Evolutionary conservation across 768 basidiomycete species (phyloP).

Genomic region (Leucosporidium creatinivorum): DNA sequence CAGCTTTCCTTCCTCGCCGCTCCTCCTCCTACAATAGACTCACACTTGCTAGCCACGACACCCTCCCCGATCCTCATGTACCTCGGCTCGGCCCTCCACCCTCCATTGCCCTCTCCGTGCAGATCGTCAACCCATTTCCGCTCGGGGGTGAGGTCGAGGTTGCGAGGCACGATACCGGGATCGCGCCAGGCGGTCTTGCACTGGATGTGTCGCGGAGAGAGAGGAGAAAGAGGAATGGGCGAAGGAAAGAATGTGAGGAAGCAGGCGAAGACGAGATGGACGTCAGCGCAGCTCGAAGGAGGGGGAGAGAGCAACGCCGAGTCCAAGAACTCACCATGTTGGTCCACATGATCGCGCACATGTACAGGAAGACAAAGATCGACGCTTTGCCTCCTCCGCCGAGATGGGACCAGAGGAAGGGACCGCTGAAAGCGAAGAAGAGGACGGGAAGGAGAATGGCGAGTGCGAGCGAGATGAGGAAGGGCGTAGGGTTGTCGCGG

Average conservation of each 20-base stretch:
- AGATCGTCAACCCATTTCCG: constrained; percentile 12
- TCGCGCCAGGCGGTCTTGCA: constrained; percentile 57
- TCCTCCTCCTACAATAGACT: background rate
- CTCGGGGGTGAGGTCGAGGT: constrained; percentile 65
- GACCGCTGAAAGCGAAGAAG: constrained; percentile 82
- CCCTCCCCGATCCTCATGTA: constrained; percentile 64
- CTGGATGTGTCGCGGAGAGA: background rate
- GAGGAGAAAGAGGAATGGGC: constrained; percentile 24
- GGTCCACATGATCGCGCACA: constrained; percentile 58
- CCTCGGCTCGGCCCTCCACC: constrained; percentile 15
- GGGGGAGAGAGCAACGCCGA: constrained; percentile 30
- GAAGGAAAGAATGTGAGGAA: constrained; percentile 23
- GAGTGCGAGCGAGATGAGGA: constrained; percentile 58
- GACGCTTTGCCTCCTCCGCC: constrained; percentile 54
- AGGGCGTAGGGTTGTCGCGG: constrained; percentile 77
- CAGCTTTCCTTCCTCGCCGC: constrained; percentile 4
- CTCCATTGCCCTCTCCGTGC: constrained; percentile 51
- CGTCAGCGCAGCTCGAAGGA: too few species aligned
- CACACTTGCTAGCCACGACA: constrained; percentile 38
- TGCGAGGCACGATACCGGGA: constrained; percentile 81
- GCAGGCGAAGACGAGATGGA: constrained; percentile 28
- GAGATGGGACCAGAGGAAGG: constrained; percentile 78
- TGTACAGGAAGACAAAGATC: constrained; percentile 53
- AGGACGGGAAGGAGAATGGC: constrained; percentile 62
- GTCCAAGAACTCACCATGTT: constrained; percentile 58